Base-by-base conservation (phyloP, 768 basidiomycete species). In the Lyophyllum semitale region DNA sequence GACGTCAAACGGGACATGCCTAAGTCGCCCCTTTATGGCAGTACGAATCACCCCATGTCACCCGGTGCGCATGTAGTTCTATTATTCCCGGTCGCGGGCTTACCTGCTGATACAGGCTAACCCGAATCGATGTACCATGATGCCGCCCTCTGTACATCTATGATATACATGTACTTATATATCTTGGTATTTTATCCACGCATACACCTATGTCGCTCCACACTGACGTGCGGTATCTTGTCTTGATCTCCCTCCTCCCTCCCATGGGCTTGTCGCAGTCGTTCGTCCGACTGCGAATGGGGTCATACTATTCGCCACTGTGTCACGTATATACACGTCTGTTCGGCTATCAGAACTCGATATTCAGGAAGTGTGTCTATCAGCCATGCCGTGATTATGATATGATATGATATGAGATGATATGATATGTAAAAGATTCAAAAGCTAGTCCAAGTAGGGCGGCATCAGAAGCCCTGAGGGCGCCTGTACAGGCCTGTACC, bases 291-390 rank as follows among this genome's bases (percentile, higher is more conserved):
- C 33, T 17, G n/a, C n/a, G n/a, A n/a, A n/a, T n/a, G n/a, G n/a
- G n/a, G n/a, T n/a, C n/a, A n/a, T n/a, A n/a, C n/a, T 8, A 17
- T 35, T 35, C 17, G 33, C 4, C 42, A 47, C 26, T 30, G 47
- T 20, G 37, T 48, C n/a, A n/a, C n/a, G 3, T 48, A 48, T 48
- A 32, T 35, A 48, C 20, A 48, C 33, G 18, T 48, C 47, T 48
- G 47, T 48, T 48, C 47, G 27, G n/a, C n/a, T n/a, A n/a, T n/a
- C n/a, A n/a, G n/a, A n/a, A n/a, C n/a, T n/a, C n/a, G n/a, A n/a
- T 32, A 48, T 48, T 32, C 35, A 3, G 29, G 23, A 18, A 4
- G 42, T 25, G 12, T 38, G 18, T 38, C 37, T 18, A 38, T 35
- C 33, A 38, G 4, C 37, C 37, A 35, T 35, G 17, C 42, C 42